These are phyloP conservation scores for Lipomyces starkeyi DNA, from an alignment of 805 yeast species.

Conservation along the genomic window DNA sequence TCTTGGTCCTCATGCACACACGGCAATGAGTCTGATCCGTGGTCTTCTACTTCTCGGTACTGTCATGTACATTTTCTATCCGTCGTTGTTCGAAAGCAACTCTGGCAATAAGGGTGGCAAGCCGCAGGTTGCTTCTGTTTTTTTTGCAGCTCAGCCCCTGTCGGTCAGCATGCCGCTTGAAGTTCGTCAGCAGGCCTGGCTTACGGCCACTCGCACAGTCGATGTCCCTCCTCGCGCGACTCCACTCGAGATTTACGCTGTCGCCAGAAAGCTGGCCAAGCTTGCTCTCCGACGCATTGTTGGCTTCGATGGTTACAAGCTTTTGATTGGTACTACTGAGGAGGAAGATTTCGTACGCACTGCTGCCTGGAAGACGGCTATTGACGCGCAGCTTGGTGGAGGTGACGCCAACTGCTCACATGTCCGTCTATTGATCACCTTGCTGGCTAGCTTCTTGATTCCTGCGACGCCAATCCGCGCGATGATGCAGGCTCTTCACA, in stretches of 20 bases:
- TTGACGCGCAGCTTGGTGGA: conserved; percentile 49
- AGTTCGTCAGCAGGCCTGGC: conserved; percentile 41
- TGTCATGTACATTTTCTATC: conserved; percentile 41
- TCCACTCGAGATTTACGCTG: conserved; percentile 24
- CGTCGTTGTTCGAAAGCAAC: conserved; percentile 35
- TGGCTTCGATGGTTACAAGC: conserved; percentile 40
- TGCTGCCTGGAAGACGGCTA: conserved; percentile 40
- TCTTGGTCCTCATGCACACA: conserved; percentile 30
- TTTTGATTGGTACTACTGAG: conserved; percentile 34
- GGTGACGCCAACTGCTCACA: conserved; percentile 45
- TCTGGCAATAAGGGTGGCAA: conserved; percentile 19
- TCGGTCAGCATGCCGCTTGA: conserved; percentile 32
- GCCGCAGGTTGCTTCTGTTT: conserved; percentile 19
- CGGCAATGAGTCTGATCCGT: conserved; percentile 37
- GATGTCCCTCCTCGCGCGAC: conserved; percentile 38
- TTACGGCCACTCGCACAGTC: conserved; percentile 40
- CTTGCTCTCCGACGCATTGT: conserved; percentile 37
- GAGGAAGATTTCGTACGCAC: conserved; percentile 30
- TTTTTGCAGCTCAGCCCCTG: conserved; percentile 15
- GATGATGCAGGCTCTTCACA: conserved; percentile 45
- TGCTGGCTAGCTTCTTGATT: conserved; percentile 41
- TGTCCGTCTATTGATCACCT: conserved; percentile 41
- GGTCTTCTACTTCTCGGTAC: conserved; percentile 43
- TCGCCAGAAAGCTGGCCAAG: conserved; percentile 29
- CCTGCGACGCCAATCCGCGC: conserved; percentile 40